Evolutionary conservation across 176 grass and related monocot species (phyloP), one percentile per base, ranked within the genome.

Genomic region (Carex littledalei): DNA sequence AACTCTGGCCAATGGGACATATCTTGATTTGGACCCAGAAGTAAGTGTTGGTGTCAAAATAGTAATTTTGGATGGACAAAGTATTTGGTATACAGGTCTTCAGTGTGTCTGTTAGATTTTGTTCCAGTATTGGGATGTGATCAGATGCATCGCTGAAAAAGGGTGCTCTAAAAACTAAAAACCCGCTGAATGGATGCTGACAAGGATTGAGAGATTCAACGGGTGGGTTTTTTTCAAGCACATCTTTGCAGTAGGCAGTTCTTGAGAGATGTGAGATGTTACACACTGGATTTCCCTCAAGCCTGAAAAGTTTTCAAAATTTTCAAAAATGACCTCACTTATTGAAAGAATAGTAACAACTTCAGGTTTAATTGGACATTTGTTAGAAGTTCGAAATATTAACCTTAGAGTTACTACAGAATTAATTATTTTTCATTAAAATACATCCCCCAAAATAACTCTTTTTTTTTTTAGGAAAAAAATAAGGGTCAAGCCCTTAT

Each of bases 201-300:
- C 95, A 98, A 6, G 70, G 0, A 50, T 4, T 4, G 41, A 5
- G 8, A 80, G 8, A 0, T 41, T 5, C 0, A 0, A 26, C 1
- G 52, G 21, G 81, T 22, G 13, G 4, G 59, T 74, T 39, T 39
- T 39, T 39, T 6, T 85, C 88, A 13, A 35, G 14, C 20, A 53
- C 9, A 24, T 29, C 71, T 3, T 3, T 34, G 90, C 94, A 97
- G 17, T 84, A 87, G 2, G 0, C 70, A 35, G 66, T 87, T 59
- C 8, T n/a, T 5, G 84, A 89, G 65, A 96, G 86, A 81, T 86
- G 7, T 31, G 75, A 60, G 20, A 54, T 60, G 41, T 1, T 78
- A 72, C 94, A 96, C 18, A 96, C 45, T 54, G 89, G 94, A 63
- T 96, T 96, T 85, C 91, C 91, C 81, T 43, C 5, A 80, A 92